Evolutionary conservation across 805 yeast species (phyloP), one percentile per base, ranked within the genome.

Genomic region (Candida golubevii): DNA sequence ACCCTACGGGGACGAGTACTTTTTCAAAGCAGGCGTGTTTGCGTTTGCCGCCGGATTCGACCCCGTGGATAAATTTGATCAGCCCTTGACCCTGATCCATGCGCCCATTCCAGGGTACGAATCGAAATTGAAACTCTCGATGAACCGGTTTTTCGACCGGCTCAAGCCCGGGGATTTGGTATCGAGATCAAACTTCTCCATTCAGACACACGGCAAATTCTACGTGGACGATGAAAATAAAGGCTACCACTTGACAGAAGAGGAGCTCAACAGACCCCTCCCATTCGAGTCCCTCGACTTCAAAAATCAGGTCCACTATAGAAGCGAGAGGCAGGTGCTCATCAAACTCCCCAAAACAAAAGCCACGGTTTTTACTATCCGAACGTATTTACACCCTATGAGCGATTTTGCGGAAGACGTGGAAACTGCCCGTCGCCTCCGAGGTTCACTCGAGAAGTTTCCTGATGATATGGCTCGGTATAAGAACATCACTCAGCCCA

Each of bases 401-500:
- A 59, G 73, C 38, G 61, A 67, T 39, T 56, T 80, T 35, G 65
- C 74, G 52, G 63, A 61, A 7, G 80, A 69, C 35, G 74, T 52
- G 71, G 77, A 26, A 39, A 65, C 69, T 1, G 67, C 72, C 6
- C 75, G 72, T n/a, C 74, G 80, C 14, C 62, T 86, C 15, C 66
- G 72, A 37, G 82, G 79, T 8, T 88, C 89, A 1, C 77, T 87
- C 31, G 75, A 75, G 18, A 83, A 81, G 0, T 71, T 85, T 57
- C 83, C 84, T 8, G 78, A 69, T 3, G 77, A 69, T 26, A 60
- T 85, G 45, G 79, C 80, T 1, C 65, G 66, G 26, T 86, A 86
- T 65, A 86, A 86, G 60, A 71, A 78, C 46, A 71, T 78, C 29
- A 72, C 73, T 2, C 80, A 70, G 50, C 85, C 93, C 89, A 88